Percentiles rank a stretch among this genome's conserved stretches.
Evolutionary conservation across 768 basidiomycete species (phyloP).

Genomic region (Rhizopogon vinicolor): DNA sequence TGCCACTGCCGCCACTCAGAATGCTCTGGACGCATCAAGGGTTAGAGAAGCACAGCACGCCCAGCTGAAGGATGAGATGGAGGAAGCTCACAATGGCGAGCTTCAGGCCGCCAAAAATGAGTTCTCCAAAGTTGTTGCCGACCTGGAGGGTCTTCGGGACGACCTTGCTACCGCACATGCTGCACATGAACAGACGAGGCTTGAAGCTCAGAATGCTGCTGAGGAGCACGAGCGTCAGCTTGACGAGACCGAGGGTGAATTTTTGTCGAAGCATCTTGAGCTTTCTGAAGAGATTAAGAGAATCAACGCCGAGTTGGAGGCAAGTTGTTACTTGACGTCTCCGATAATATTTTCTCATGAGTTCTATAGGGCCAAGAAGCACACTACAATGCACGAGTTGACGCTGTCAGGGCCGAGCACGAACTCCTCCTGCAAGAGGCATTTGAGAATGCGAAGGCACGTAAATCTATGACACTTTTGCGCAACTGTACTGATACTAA

Average conservation of each 20-base stretch:
- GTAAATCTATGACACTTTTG: constrained; percentile 5
- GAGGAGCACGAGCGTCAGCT: constrained; percentile 46
- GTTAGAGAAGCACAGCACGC: constrained; percentile 44
- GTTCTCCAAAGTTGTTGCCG: constrained; percentile 36
- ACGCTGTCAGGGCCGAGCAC: constrained; percentile 62
- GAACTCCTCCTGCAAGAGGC: constrained; percentile 57
- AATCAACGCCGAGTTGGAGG: constrained; percentile 62
- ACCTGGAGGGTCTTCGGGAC: constrained; percentile 41
- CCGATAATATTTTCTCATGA: neutral
- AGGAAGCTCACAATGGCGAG: constrained; percentile 41
- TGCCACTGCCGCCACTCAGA: constrained; percentile 42
- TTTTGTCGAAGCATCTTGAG: constrained; percentile 45
- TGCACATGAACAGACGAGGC: constrained; percentile 45
- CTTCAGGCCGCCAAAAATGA: constrained; percentile 41
- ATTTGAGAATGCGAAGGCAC: constrained; percentile 75
- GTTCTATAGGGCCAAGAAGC: constrained; percentile 57
- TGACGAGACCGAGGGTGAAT: constrained; percentile 46
- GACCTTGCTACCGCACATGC: constrained; percentile 41
- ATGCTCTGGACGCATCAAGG: constrained; percentile 41
- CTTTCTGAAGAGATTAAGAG: constrained; percentile 51
- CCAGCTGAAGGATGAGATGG: constrained; percentile 34
- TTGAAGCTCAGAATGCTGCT: constrained; percentile 38
- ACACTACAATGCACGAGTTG: constrained; percentile 62
- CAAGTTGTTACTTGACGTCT: constrained; percentile 24
- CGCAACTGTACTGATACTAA: neutral